A percentile compares a stretch with the other conserved stretches of the same genome.
Evolutionary conservation across 495 filamentous ascomycete species (phyloP).

Genomic region (Penicillium macrosclerotiorum): DNA sequence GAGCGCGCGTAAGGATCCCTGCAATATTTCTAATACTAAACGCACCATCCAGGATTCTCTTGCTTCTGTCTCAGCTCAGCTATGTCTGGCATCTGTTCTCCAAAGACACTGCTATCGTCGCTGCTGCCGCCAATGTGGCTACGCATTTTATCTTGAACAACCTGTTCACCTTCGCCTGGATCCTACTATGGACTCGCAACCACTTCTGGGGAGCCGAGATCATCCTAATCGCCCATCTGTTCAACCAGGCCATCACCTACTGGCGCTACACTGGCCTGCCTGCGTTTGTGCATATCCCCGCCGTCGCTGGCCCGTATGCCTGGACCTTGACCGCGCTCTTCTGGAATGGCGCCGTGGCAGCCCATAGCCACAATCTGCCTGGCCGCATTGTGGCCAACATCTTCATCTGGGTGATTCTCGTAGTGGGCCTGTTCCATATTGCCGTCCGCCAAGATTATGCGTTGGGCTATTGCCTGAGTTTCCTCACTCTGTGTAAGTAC

Average conservation of each 20-base stretch:
- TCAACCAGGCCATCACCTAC: constrained; percentile 74
- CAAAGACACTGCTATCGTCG: constrained; percentile 54
- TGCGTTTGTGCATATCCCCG: constrained; percentile 68
- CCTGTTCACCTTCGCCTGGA: constrained; percentile 71
- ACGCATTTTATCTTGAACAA: constrained; percentile 85
- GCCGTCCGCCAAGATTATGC: constrained; percentile 73
- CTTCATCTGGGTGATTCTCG: constrained; percentile 78
- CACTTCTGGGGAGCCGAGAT: constrained; percentile 72
- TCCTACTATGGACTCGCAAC: constrained; percentile 76
- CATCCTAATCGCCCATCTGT: constrained; percentile 73
- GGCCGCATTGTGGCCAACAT: constrained; percentile 79
- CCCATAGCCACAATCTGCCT: constrained; percentile 55
- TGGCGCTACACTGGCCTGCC: constrained; percentile 70
- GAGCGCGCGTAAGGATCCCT: too few species aligned
- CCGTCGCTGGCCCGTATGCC: constrained; percentile 73
- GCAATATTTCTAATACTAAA: too few species aligned
- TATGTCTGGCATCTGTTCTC: constrained; percentile 78
- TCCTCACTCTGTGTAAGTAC: constrained; percentile 62
- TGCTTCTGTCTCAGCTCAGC: constrained; percentile 70
- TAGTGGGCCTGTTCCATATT: constrained; percentile 71
- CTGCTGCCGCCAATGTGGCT: constrained; percentile 71
- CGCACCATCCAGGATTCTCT: constrained; percentile 55
- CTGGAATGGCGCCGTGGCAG: constrained; percentile 82
- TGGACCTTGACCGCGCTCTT: constrained; percentile 82
- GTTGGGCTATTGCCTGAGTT: constrained; percentile 72